phyloP scores from a whole-genome alignment of 2,329 filamentous ascomycete genomes.

The Leptographium lundbergii region DNA sequence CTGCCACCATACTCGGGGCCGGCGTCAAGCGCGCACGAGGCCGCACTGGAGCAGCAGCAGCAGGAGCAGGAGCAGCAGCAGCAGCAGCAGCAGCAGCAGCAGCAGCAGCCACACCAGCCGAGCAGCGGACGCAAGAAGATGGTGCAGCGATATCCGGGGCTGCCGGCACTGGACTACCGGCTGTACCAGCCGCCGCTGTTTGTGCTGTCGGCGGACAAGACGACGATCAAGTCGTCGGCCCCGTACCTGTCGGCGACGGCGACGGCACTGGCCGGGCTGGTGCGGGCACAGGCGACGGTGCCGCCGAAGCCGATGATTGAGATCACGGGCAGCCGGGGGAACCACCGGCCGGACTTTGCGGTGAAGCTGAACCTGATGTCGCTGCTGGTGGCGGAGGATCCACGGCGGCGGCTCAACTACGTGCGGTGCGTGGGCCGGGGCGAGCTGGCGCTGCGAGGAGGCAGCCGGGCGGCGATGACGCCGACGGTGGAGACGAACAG shows the following conservation, averaged over 20 bases:
- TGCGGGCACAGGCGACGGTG: conserved; percentile 35
- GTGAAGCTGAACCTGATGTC: conserved; percentile 42
- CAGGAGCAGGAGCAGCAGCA: conserved; percentile 3
- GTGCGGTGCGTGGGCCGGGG: conserved; percentile 35
- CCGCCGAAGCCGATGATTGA: conserved; percentile 42
- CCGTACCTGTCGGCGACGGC: conserved; percentile 35
- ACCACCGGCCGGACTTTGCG: conserved; percentile 34
- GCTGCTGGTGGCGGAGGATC: conserved; percentile 35
- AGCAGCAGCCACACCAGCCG: conserved; percentile 7
- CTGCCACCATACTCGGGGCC: conserved; percentile 25
- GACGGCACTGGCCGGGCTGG: conserved; percentile 29
- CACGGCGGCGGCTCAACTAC: conserved; percentile 35
- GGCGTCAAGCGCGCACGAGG: conserved; percentile 7
- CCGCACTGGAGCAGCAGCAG: conserved; percentile 11
- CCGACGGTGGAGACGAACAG: conserved; percentile 30
- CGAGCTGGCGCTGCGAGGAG: conserved; percentile 38
- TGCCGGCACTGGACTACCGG: conserved; percentile 37
- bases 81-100: conserved; percentile 4
- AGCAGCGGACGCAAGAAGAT: not conserved
- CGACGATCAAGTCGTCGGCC: conserved; percentile 32
- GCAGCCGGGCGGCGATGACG: conserved; percentile 23
- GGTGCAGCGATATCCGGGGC: conserved; percentile 29
- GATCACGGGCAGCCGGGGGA: conserved; percentile 31
- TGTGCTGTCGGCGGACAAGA: conserved; percentile 34
- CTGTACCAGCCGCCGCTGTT: conserved; percentile 40